Evolutionary conservation across 2,329 filamentous ascomycete genomes (phyloP).

Genomic region (Alternaria metachromatica): DNA sequence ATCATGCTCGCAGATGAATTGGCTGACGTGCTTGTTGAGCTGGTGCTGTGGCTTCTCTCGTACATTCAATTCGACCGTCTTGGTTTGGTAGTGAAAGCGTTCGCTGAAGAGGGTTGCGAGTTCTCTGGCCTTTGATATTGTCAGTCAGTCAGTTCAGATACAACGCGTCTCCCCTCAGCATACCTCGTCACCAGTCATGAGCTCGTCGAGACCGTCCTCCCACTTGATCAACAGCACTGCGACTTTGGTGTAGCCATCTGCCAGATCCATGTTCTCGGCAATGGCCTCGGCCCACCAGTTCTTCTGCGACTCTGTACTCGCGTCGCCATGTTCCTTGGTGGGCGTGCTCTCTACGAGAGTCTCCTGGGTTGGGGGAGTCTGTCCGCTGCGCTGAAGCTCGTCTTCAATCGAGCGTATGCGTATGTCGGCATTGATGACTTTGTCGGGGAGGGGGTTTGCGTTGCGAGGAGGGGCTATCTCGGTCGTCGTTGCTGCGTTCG

Average conservation of each 20-base stretch:
- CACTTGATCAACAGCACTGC: conserved; percentile 48
- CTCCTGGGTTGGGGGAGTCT: neutral
- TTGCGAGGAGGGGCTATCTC: conserved; percentile 19
- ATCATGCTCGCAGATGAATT: conserved; percentile 39
- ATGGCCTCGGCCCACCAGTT: conserved; percentile 41
- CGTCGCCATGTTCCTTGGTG: neutral
- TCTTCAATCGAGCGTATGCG: conserved; percentile 29
- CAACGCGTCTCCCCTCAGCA: neutral
- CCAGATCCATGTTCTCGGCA: conserved; percentile 35
- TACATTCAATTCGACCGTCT: conserved; percentile 43
- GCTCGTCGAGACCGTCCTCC: conserved; percentile 44
- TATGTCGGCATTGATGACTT: conserved; percentile 37
- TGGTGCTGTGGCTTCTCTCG: conserved; percentile 44
- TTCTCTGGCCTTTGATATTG: conserved; percentile 31
- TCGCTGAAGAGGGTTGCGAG: conserved; percentile 38
- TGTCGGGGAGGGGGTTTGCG: conserved; percentile 22
- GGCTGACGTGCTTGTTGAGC: conserved; percentile 33
- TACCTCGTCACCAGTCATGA: conserved; percentile 41
- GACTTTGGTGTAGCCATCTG: conserved; percentile 44
- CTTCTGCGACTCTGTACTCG: conserved; percentile 22
- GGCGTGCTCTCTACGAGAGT: neutral
- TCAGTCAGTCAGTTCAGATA: too few relatives aligned
- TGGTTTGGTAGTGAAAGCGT: conserved; percentile 38
- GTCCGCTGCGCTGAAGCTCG: conserved; percentile 4
- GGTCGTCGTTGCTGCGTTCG: conserved; percentile 24